These are phyloP conservation scores for Rhododendron griersonianum DNA, from an alignment of 148 eudicot genomes.

Conservation along the genomic window DNA sequence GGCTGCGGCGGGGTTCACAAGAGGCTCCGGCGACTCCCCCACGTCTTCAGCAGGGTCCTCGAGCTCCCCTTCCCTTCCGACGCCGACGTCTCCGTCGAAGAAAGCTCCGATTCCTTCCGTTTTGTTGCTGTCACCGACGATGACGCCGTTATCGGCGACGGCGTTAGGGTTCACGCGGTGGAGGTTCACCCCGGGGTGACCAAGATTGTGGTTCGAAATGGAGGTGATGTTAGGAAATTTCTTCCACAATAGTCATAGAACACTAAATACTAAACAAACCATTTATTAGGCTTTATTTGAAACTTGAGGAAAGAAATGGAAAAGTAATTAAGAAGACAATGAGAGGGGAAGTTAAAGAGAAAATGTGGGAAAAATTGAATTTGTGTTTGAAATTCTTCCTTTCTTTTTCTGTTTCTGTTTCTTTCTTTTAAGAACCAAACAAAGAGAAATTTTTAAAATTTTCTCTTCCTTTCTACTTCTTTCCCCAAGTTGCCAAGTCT, in stretches of 20 bases:
- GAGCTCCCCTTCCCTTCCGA: slow-evolving; percentile 61
- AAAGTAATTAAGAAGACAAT: not conserved
- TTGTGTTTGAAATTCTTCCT: not conserved
- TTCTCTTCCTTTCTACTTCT: not conserved
- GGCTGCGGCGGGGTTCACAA: slow-evolving; percentile 1
- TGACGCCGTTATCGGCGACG: slow-evolving; percentile 7
- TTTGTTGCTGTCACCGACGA: slow-evolving; percentile 25
- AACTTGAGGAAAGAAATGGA: not conserved
- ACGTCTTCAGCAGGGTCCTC: slow-evolving; percentile 58
- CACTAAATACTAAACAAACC: not conserved
- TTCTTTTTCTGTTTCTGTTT: too few relatives aligned
- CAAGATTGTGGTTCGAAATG: slow-evolving; percentile 43
- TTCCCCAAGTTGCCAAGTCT: not conserved
- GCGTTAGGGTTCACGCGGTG: slow-evolving; percentile 39
- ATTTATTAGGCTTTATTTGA: not conserved
- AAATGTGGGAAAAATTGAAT: not conserved
- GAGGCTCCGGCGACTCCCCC: slow-evolving; percentile 60
- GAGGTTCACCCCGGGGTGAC: slow-evolving; percentile 60
- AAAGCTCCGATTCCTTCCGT: slow-evolving; percentile 33
- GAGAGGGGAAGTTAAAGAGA: not conserved
- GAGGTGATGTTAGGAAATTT: not conserved
- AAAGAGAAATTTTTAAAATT: not conserved
- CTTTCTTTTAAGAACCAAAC: not conserved
- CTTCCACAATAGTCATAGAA: not conserved
- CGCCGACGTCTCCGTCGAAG: slow-evolving; percentile 56